Conservation (phyloP, 2,329 filamentous ascomycete species). For the Trichoderma semiorbis region DNA sequence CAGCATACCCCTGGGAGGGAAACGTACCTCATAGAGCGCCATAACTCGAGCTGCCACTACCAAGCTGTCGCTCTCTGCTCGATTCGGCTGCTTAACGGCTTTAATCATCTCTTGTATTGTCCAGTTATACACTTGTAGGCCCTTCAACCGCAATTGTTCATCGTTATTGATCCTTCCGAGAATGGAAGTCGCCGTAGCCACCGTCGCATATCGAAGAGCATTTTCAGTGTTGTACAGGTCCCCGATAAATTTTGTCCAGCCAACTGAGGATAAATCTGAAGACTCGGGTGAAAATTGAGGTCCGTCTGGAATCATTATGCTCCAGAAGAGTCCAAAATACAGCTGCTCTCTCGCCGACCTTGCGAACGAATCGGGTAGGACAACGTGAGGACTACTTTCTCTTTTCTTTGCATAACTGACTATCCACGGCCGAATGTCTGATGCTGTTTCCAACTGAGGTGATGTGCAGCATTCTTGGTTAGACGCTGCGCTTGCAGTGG, state of each 20-base stretch:
- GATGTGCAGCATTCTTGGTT: neutral
- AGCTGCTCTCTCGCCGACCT: constrained; percentile 6
- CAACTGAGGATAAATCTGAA: neutral
- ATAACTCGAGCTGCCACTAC: constrained; percentile 1
- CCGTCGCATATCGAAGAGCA: neutral
- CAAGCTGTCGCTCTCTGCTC: neutral
- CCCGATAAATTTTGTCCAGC: neutral
- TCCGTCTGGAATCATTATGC: neutral
- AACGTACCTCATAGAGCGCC: constrained; percentile 4
- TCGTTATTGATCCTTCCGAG: constrained; percentile 1
- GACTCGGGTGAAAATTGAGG: neutral
- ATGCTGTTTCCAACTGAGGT: neutral
- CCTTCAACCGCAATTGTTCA: constrained; percentile 3
- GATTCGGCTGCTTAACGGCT: neutral
- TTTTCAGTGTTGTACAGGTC: neutral
- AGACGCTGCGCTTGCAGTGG: neutral
- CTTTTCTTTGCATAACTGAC: neutral
- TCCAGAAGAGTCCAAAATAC: constrained; percentile 8
- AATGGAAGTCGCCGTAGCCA: constrained; percentile 2
- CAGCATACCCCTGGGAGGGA: neutral
- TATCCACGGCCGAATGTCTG: neutral
- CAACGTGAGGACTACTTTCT: neutral
- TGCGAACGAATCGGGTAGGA: neutral
- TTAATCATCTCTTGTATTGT: constrained; percentile 10
- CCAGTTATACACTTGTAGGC: constrained; percentile 9